These are phyloP conservation scores for Coleophoma cylindrospora DNA, from an alignment of 2,329 filamentous ascomycete species.

Conservation along the genomic window DNA sequence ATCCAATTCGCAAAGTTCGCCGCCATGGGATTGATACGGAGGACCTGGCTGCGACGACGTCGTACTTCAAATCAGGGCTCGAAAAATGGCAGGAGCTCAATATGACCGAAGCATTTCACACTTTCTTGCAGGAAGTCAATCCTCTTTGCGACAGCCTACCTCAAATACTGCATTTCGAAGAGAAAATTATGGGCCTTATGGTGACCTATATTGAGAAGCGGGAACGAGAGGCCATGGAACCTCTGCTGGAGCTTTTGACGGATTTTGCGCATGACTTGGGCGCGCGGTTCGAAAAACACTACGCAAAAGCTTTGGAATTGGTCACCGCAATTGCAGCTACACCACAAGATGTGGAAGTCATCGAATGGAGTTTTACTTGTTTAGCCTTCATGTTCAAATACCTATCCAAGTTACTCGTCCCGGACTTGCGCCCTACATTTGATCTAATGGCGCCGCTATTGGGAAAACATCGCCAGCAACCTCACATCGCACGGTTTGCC, in stretches of 20 bases:
- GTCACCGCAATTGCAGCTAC: slow-evolving; percentile 75
- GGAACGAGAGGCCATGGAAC: slow-evolving; percentile 77
- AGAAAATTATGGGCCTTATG: slow-evolving; percentile 75
- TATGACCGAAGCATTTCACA: slow-evolving; percentile 72
- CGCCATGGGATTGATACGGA: slow-evolving; percentile 78
- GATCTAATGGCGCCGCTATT: slow-evolving; percentile 79
- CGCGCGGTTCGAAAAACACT: slow-evolving; percentile 81
- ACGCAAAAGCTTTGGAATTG: slow-evolving; percentile 67
- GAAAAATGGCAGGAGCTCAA: slow-evolving; percentile 92
- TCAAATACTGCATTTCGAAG: slow-evolving; percentile 87
- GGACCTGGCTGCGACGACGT: slow-evolving; percentile 71
- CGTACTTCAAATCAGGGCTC: slow-evolving; percentile 78
- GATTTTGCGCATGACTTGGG: slow-evolving; percentile 95
- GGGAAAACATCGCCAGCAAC: slow-evolving; percentile 75
- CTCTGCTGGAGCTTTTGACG: slow-evolving; percentile 80
- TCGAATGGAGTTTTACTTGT: slow-evolving; percentile 95
- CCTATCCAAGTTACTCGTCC: slow-evolving; percentile 78
- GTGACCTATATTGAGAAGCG: slow-evolving; percentile 70
- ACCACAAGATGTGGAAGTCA: slow-evolving; percentile 76
- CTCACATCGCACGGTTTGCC: slow-evolving; percentile 85
- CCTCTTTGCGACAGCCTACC: slow-evolving; percentile 84
- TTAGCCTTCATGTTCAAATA: slow-evolving; percentile 98
- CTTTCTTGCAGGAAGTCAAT: slow-evolving; percentile 69
- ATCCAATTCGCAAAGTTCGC: slow-evolving; percentile 86
- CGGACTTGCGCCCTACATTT: slow-evolving; percentile 80